Conservation (phyloP, 2,329 filamentous ascomycete genomes). For the Neofusicoccum ribis region DNA sequence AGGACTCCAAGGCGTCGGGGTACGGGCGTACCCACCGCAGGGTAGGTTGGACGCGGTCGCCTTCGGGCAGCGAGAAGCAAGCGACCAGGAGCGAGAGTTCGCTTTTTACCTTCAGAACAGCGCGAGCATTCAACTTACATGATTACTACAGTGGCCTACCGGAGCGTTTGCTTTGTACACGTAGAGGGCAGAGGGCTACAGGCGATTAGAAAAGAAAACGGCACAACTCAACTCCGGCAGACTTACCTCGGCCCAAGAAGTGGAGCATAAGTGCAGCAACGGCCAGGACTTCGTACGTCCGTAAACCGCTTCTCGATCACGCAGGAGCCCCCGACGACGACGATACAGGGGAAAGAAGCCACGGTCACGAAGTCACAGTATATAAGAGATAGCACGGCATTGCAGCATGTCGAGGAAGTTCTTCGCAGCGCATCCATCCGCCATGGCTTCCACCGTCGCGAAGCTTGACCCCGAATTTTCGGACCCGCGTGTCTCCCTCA, state of each 20-base stretch:
- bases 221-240: not conserved
- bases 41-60: no score
- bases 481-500: constrained; percentile 67
- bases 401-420: not conserved
- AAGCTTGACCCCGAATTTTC: constrained; percentile 60
- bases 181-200: no score
- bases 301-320: not conserved
- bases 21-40: no score
- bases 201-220: not conserved
- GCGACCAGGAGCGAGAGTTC: no score
- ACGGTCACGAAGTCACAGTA: not conserved
- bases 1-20: not conserved
- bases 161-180: no score
- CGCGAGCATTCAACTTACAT: no score
- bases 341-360: not conserved
- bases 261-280: not conserved
- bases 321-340: not conserved
- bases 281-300: constrained; percentile 10
- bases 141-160: no score
- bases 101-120: no score
- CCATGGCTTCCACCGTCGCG: constrained; percentile 52
- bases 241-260: constrained; percentile 10
- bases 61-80: no score
- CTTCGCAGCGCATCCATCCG: constrained; percentile 10
- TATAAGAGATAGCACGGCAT: not conserved